Evolutionary conservation across 192 early-diverging fungal genomes (phyloP).

Genomic region (Chytriomyces sp.): DNA sequence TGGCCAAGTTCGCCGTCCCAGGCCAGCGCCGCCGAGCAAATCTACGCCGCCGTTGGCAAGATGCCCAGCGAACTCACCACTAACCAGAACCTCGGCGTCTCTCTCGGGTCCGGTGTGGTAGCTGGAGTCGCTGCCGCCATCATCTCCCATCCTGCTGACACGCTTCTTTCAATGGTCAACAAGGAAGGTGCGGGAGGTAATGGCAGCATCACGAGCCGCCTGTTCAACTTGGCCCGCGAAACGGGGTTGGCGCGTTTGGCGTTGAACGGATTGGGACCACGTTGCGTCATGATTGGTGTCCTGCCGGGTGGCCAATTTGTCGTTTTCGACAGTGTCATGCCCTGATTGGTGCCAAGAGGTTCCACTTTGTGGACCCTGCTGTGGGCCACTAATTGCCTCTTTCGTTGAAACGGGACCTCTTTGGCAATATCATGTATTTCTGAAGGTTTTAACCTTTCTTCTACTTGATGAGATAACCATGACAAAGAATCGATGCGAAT

Average conservation of each 20-base stretch:
- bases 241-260: slow-evolving; percentile 45
- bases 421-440: too few species aligned
- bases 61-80: slow-evolving; percentile 49
- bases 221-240: slow-evolving; percentile 39
- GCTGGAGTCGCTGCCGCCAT: slow-evolving; percentile 88
- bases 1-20: slow-evolving; percentile 79
- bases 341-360: slow-evolving; percentile 35
- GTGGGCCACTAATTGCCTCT: too few species aligned
- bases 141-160: slow-evolving; percentile 90
- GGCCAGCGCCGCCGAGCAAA: slow-evolving; percentile 55
- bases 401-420: too few species aligned
- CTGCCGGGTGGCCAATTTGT: slow-evolving; percentile 64
- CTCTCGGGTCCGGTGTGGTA: slow-evolving; percentile 83
- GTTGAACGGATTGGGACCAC: slow-evolving; percentile 81
- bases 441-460: too few species aligned
- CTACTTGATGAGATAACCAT: too few species aligned
- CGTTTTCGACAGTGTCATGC: slow-evolving; percentile 42
- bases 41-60: slow-evolving; percentile 48
- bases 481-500: too few species aligned
- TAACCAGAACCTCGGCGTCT: slow-evolving; percentile 53
- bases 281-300: slow-evolving; percentile 93
- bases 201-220: slow-evolving; percentile 35
- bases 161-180: slow-evolving; percentile 55
- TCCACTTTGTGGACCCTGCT: slow-evolving; percentile 43
- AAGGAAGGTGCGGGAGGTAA: slow-evolving; percentile 50